Evolutionary conservation across 768 basidiomycete genomes (phyloP), one percentile per base, ranked within the genome.

Genomic region (Suillus subaureus): DNA sequence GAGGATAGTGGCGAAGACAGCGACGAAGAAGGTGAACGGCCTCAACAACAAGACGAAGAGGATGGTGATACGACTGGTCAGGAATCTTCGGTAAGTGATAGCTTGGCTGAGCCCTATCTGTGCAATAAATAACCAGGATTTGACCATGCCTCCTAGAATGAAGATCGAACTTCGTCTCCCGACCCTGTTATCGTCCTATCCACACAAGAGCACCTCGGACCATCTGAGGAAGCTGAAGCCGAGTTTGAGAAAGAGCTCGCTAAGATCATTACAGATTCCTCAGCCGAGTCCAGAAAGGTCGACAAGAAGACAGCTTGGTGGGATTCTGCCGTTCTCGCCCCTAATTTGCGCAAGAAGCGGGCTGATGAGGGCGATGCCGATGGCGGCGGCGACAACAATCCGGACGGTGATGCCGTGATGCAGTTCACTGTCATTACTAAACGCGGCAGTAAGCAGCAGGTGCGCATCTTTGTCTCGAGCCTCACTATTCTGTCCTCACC

Each of bases 181-280:
- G 94, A 96, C n/a, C 79, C 88, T 58, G 85, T 91, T 13, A 84
- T 95, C 13, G 83, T 95, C 51, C 84, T 90, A 40, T 87, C 89
- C 35, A 78, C 83, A 35, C 87, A 90, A 69, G 94, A 96, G 72
- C 81, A 83, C 64, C 81, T 93, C 47, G 94, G 94, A 8, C 92
- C 93, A 1, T 88, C 91, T 11, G 90, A 94, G 69, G 95, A 96
- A 72, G 94, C 92, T 23, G 93, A 97, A 56, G 92, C 89, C 2
- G 97, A 96, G 40, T 99, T 99, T 72, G 93, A 91, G 11, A 94
- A 94, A 75, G 97, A 99, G 75, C 85, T 99, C 23, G 95, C 97
- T 3, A 98, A 93, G 79, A 89, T 99, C 80, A 89, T 98, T 57
- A 94, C 93, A 0, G 94, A 97, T 70, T 90, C 87, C 18, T 92